phyloP scores from a whole-genome alignment of 225 moss, liverwort and hornwort genomes.

The Pleurozium schreberi region DNA sequence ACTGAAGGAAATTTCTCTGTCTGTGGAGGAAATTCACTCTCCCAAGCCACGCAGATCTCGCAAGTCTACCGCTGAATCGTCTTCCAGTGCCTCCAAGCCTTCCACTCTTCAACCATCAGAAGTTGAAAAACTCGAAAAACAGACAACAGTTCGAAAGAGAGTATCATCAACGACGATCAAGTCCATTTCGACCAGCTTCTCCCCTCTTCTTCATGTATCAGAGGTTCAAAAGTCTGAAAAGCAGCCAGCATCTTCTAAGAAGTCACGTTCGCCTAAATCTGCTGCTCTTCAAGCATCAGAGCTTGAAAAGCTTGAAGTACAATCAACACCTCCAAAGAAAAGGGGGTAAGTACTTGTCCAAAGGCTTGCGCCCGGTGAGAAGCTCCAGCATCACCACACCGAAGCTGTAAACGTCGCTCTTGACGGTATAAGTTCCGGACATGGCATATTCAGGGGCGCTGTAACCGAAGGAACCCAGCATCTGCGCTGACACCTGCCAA shows the following conservation, averaged over 20 bases:
- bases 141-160: background rate
- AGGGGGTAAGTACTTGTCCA: conserved; percentile 32
- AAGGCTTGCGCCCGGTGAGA: conserved; percentile 52
- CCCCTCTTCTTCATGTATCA: background rate
- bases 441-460: conserved; percentile 51
- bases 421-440: conserved; percentile 44
- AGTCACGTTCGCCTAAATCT: background rate
- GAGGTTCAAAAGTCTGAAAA: background rate
- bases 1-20: background rate
- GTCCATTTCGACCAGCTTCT: background rate
- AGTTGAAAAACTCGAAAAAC: background rate
- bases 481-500: conserved; percentile 61
- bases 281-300: background rate
- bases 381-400: conserved; percentile 69
- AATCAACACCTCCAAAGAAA: background rate
- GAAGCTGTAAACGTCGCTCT: conserved; percentile 67
- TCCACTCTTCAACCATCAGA: background rate
- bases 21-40: background rate
- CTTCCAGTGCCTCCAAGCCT: background rate
- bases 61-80: background rate
- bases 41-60: conserved; percentile 7
- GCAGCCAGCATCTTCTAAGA: background rate
- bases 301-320: background rate
- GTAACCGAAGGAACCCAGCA: conserved; percentile 63
- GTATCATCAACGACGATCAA: background rate